Base-by-base conservation (phyloP, 306 rosid genomes). In the Rosa multiflora region DNA sequence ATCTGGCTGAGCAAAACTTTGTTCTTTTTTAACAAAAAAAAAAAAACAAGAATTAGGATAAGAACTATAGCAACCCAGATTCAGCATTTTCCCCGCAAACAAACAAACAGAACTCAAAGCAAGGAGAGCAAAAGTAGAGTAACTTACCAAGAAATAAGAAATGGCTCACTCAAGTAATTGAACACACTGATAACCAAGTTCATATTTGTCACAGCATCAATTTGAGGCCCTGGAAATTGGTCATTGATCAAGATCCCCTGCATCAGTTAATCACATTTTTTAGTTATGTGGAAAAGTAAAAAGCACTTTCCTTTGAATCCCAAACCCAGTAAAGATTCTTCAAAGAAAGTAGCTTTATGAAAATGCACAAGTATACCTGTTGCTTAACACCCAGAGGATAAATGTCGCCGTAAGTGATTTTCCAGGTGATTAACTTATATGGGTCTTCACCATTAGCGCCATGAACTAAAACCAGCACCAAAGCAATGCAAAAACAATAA, bases 201-300 rank as follows among this genome's bases (percentile, higher is more conserved):
- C 46, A 91, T 96, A 86, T 95, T 95, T 4, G 99, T 95, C 58
- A 95, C 87, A 66, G 99, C 94, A 18, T 95, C 98, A n/a, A 95
- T 95, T 70, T 95, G 96, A 66, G 99, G 99, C 70, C 99, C 99
- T 0, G 99, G 99, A 80, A 95, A 95, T 83, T 95, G 99, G 12
- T 96, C 96, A 79, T 95, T 95, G 76, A 95, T 92, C 89, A 95
- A 89, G 80, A 95, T 95, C 77, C 93, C 99, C 99, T 95, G 89
- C 83, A 85, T 67, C 78, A 82, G 32, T 47, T 44, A 62, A 76
- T 40, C 68, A 43, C 73, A 37, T 76, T 67, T 46, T 69, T 69
- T 35, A 49, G 71, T 81, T 11, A 64, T 52, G 5, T 4, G 77
- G n/a, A 8, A 51, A 64, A n/a, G 42, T 21, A 52, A 43, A 23